Evolutionary conservation across 2,329 filamentous ascomycete species (phyloP).

Genomic region (Stenocarpella maydis): DNA sequence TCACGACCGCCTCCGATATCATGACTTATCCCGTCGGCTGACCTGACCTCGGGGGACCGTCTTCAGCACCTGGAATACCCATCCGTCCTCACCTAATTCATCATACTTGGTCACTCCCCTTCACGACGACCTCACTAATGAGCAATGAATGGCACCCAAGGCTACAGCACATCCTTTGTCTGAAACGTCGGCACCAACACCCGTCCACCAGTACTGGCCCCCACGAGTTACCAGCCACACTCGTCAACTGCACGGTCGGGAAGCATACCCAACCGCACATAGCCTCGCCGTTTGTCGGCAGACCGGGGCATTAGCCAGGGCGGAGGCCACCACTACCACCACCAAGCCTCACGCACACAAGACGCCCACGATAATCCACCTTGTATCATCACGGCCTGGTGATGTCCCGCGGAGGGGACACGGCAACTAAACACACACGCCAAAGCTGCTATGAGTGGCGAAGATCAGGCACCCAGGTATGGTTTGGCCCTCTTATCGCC

Average conservation of each 20-base stretch:
- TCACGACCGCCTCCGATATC: slow-evolving; percentile 17
- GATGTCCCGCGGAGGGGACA: slow-evolving; percentile 26
- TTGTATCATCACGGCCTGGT: slow-evolving; percentile 23
- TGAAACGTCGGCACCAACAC: slow-evolving; percentile 29
- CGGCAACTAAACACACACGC: slow-evolving; percentile 21
- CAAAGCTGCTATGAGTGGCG: slow-evolving; percentile 66
- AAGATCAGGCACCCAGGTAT: slow-evolving; percentile 63
- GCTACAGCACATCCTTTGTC: slow-evolving; percentile 18
- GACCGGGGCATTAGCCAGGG: slow-evolving; percentile 23
- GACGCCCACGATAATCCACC: neutral
- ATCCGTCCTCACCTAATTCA: slow-evolving; percentile 25
- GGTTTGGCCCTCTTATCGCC: slow-evolving; percentile 34
- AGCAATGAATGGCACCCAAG: slow-evolving; percentile 33
- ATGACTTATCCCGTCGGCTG: slow-evolving; percentile 12
- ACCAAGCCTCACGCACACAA: neutral
- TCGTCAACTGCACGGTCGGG: slow-evolving; percentile 22
- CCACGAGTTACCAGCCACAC: slow-evolving; percentile 19
- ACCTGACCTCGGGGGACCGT: slow-evolving; percentile 14
- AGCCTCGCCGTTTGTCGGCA: slow-evolving; percentile 28
- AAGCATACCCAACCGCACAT: slow-evolving; percentile 24
- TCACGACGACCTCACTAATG: slow-evolving; percentile 26
- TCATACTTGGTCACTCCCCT: neutral
- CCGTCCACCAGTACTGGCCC: slow-evolving; percentile 16
- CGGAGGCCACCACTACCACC: slow-evolving; percentile 19
- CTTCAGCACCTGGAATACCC: slow-evolving; percentile 23